A percentile compares a stretch with the other conserved stretches of the same genome.
These are phyloP conservation scores for Paecilomyces sp. DNA, from an alignment of 2,329 filamentous ascomycete genomes.

Conservation along the genomic window DNA sequence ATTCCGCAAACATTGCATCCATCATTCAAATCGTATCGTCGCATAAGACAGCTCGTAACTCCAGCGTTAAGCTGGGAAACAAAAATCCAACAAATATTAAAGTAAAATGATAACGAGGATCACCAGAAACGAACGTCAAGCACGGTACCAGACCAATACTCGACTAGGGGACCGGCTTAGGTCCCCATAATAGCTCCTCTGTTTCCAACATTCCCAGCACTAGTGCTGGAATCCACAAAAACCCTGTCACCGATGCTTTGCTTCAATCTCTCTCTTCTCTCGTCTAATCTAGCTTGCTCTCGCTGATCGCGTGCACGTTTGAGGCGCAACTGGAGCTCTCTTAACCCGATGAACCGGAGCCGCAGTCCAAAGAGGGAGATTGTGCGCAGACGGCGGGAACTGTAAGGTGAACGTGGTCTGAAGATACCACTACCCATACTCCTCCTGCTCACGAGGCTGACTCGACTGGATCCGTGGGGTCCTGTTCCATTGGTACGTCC, in stretches of 20 bases:
- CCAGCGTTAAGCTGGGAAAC: background rate
- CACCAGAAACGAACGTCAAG: background rate
- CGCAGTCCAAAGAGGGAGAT: constrained; percentile 40
- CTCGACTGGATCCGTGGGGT: constrained; percentile 20
- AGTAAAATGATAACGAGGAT: background rate
- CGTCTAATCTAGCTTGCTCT: constrained; percentile 43
- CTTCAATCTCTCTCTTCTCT: constrained; percentile 46
- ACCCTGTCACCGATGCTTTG: constrained; percentile 46
- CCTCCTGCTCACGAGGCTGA: constrained; percentile 22
- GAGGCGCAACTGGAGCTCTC: constrained; percentile 42
- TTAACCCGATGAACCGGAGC: constrained; percentile 45
- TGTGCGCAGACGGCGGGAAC: constrained; percentile 15
- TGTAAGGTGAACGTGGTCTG: constrained; percentile 24
- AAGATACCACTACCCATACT: constrained; percentile 17
- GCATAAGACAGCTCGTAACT: background rate
- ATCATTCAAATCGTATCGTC: background rate
- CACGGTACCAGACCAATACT: background rate
- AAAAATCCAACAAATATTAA: background rate
- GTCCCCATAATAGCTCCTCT: background rate
- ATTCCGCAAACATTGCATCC: background rate
- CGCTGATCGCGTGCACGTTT: constrained; percentile 35
- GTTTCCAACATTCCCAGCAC: constrained; percentile 4
- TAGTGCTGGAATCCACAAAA: constrained; percentile 26
- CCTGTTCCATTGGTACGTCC: constrained; percentile 14
- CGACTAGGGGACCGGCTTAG: background rate